A percentile compares a stretch with the other conserved stretches of the same genome.
These are phyloP conservation scores for Colletotrichum abscissum DNA, from an alignment of 2,329 filamentous ascomycete species.

Conservation along the genomic window DNA sequence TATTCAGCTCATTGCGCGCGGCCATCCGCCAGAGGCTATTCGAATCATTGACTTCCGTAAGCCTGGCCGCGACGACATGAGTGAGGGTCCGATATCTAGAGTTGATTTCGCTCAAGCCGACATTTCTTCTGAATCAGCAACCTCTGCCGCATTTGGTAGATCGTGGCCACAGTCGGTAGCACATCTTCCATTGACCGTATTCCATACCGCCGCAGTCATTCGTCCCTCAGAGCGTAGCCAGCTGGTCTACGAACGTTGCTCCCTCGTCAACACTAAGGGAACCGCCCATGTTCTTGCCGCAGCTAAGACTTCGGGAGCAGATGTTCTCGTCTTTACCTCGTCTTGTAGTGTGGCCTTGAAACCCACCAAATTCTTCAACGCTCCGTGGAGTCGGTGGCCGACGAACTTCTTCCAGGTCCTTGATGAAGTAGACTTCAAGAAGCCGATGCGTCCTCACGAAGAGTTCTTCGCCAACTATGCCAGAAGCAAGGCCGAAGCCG, in stretches of 20 bases:
- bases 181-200: conserved; percentile 63
- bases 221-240: conserved; percentile 59
- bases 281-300: conserved; percentile 60
- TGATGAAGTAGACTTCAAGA: conserved; percentile 55
- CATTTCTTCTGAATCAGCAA: conserved; percentile 58
- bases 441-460: conserved; percentile 50
- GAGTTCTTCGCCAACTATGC: conserved; percentile 64
- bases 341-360: conserved; percentile 56
- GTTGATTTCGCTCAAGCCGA: conserved; percentile 61
- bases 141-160: conserved; percentile 56
- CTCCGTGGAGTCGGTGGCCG: conserved; percentile 55
- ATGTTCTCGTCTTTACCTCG: conserved; percentile 64
- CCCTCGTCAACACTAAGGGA: conserved; percentile 62
- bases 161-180: conserved; percentile 57
- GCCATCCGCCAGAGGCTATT: conserved; percentile 61
- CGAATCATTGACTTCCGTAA: conserved; percentile 63
- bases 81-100: conserved; percentile 44
- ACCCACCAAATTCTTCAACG: conserved; percentile 54
- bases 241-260: conserved; percentile 56
- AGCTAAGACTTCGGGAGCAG: conserved; percentile 57
- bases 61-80: conserved; percentile 55
- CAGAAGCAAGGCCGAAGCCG: conserved; percentile 61
- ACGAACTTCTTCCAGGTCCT: conserved; percentile 56
- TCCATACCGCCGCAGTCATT: conserved; percentile 67
- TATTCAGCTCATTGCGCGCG: conserved; percentile 62